Conservation (phyloP, 1,284 basidiomycete species). For the Inonotus obliquus region DNA sequence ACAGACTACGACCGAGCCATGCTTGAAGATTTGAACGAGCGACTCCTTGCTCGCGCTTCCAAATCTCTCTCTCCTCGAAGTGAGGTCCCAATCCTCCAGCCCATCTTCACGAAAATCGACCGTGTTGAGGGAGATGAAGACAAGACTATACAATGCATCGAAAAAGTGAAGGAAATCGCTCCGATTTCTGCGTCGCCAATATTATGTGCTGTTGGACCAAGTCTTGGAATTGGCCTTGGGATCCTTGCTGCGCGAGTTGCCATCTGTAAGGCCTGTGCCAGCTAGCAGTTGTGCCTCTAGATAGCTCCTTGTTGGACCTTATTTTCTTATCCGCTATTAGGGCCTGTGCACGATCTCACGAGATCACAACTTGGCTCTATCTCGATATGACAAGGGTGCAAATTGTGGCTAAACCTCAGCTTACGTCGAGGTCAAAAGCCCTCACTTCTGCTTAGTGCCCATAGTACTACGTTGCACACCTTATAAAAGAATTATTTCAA, state of each 20-base stretch:
- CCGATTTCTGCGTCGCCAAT: conserved; percentile 62
- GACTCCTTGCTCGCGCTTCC: conserved; percentile 29
- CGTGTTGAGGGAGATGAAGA: conserved; percentile 29
- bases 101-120: conserved; percentile 70
- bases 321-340: too few species aligned
- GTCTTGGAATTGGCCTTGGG: conserved; percentile 39
- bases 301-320: neutral
- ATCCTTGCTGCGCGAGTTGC: conserved; percentile 51
- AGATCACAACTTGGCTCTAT: too few species aligned
- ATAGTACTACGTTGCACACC: too few species aligned
- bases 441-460: too few species aligned
- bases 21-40: conserved; percentile 47
- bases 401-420: too few species aligned
- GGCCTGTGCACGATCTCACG: too few species aligned
- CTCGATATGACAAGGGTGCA: too few species aligned
- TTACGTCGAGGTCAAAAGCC: too few species aligned
- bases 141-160: conserved; percentile 28
- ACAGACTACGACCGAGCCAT: conserved; percentile 53
- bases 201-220: conserved; percentile 47
- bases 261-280: conserved; percentile 51
- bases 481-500: too few species aligned
- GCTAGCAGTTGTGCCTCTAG: neutral
- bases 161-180: conserved; percentile 45
- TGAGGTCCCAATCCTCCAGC: conserved; percentile 53
- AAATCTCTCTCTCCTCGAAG: conserved; percentile 28